Evolutionary conservation across 2,329 filamentous ascomycete genomes (phyloP).

Genomic region (Claviceps sp.): DNA sequence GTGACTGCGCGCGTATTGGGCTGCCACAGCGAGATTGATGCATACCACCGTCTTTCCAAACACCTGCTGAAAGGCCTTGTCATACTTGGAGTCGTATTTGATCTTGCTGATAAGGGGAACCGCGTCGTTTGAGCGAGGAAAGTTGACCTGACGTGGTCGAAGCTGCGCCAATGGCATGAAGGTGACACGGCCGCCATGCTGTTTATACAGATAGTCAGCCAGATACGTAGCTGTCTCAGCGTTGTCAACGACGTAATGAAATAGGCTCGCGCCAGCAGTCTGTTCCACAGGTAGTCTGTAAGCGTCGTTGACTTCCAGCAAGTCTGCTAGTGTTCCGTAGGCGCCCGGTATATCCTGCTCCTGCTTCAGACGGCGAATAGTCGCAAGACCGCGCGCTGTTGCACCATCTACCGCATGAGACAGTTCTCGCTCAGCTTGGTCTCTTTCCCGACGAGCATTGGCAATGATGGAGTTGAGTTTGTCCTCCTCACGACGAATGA

Average conservation of each 20-base stretch:
- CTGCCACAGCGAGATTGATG: conserved; percentile 73
- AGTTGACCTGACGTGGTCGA: conserved; percentile 53
- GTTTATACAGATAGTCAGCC: conserved; percentile 64
- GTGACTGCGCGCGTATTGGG: conserved; percentile 85
- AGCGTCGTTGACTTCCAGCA: conserved; percentile 73
- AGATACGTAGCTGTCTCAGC: conserved; percentile 76
- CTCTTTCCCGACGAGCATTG: conserved; percentile 63
- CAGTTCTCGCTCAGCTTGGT: conserved; percentile 63
- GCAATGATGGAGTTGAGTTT: conserved; percentile 66
- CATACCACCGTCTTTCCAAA: conserved; percentile 95
- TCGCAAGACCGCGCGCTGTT: conserved; percentile 75
- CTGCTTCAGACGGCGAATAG: conserved; percentile 69
- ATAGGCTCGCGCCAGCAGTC: conserved; percentile 81
- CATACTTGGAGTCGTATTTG: conserved; percentile 61
- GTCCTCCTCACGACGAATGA: conserved; percentile 78
- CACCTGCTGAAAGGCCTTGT: conserved; percentile 82
- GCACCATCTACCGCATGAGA: conserved; percentile 80
- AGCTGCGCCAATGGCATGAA: conserved; percentile 88
- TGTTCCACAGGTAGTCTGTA: conserved; percentile 88
- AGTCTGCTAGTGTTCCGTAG: conserved; percentile 83
- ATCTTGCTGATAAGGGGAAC: conserved; percentile 79
- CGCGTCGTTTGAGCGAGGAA: conserved; percentile 78
- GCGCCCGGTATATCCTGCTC: conserved; percentile 72
- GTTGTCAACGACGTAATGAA: conserved; percentile 92
- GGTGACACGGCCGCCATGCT: conserved; percentile 75